A percentile compares a stretch with the other conserved stretches of the same genome.
Conservation (phyloP, 345 rosid genomes). For the Orychophragmus violaceus region DNA sequence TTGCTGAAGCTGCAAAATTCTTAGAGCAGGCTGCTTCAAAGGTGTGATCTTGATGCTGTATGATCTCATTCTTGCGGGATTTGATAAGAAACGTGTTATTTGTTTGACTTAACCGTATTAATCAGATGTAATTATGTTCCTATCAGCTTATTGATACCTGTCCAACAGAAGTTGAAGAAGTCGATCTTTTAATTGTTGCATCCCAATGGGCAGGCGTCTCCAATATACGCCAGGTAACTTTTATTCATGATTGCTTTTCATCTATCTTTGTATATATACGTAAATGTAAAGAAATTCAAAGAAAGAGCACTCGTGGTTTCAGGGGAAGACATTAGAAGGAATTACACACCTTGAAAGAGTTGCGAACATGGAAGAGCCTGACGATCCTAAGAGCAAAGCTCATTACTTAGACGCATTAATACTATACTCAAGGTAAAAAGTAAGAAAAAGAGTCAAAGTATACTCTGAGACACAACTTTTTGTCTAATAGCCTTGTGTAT, state of each 20-base stretch:
- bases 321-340: constrained; percentile 73
- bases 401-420: constrained; percentile 70
- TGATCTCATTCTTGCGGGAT: not conserved
- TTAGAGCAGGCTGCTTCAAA: constrained; percentile 71
- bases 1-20: constrained; percentile 50
- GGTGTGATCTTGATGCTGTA: constrained; percentile 36
- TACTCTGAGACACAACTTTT: not conserved
- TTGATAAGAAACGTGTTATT: not conserved
- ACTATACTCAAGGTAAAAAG: constrained; percentile 46
- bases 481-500: not conserved
- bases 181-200: constrained; percentile 63
- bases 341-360: constrained; percentile 64
- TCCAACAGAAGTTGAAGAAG: constrained; percentile 45
- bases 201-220: constrained; percentile 82
- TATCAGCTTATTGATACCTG: constrained; percentile 49
- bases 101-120: not conserved
- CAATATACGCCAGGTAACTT: constrained; percentile 52
- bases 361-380: constrained; percentile 57
- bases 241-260: not conserved
- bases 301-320: constrained; percentile 23
- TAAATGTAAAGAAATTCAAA: not conserved
- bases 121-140: not conserved
- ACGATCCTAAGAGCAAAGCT: constrained; percentile 63
- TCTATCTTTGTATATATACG: not conserved
- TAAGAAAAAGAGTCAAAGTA: not conserved